A percentile compares a stretch with the other conserved stretches of the same genome.
Evolutionary conservation across 805 yeast species (phyloP).

Genomic region (Gaillardinia entomophila): DNA sequence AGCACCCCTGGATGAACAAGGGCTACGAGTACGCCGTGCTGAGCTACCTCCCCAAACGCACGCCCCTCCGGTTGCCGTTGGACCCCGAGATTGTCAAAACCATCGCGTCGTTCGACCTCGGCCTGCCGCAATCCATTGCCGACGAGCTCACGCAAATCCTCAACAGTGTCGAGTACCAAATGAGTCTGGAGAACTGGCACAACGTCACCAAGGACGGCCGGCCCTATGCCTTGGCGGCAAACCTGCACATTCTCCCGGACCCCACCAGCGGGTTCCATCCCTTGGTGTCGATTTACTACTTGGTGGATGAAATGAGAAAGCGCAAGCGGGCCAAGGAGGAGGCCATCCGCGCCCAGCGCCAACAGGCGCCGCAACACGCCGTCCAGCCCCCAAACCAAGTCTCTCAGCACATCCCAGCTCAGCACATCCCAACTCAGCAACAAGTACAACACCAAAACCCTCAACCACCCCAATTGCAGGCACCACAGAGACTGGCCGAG

Average conservation of each 20-base stretch:
- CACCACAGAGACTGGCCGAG: slow-evolving; percentile 3
- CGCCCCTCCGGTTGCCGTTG: slow-evolving; percentile 67
- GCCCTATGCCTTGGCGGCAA: slow-evolving; percentile 29
- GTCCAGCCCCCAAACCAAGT: slow-evolving; percentile 8
- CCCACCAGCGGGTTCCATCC: slow-evolving; percentile 91
- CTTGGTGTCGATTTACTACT: slow-evolving; percentile 73
- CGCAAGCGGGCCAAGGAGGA: slow-evolving; percentile 61
- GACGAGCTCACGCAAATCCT: slow-evolving; percentile 54
- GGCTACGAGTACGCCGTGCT: slow-evolving; percentile 75
- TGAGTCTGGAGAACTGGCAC: slow-evolving; percentile 60
- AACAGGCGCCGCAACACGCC: slow-evolving; percentile 8
- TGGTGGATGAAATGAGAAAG: slow-evolving; percentile 78
- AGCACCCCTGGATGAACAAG: slow-evolving; percentile 92
- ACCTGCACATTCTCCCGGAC: slow-evolving; percentile 43
- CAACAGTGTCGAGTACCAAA: slow-evolving; percentile 58
- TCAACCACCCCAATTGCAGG: slow-evolving; percentile 3
- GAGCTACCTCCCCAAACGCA: slow-evolving; percentile 69
- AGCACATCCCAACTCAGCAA: slow-evolving; percentile 5
- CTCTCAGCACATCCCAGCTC: slow-evolving; percentile 4
- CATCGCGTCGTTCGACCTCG: slow-evolving; percentile 76
- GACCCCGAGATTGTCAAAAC: slow-evolving; percentile 63
- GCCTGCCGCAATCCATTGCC: slow-evolving; percentile 53
- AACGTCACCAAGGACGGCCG: slow-evolving; percentile 33
- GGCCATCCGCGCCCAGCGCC: slow-evolving; percentile 27
- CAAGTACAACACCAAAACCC: slow-evolving; percentile 1